Evolutionary conservation across 129 eudicot species (phyloP).

Genomic region (Solidago caesia): DNA sequence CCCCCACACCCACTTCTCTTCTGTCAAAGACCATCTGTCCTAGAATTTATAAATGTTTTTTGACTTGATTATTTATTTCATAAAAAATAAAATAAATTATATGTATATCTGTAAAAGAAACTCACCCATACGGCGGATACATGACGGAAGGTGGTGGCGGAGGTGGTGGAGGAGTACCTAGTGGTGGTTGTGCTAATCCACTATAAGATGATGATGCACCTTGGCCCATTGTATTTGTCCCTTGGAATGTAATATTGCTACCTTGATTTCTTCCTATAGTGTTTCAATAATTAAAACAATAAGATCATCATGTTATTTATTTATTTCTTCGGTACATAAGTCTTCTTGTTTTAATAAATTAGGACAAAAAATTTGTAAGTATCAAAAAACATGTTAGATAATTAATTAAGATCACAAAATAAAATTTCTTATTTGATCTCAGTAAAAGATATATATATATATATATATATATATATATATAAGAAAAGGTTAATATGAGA

Average conservation of each 20-base stretch:
- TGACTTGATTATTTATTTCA: conserved; percentile 35
- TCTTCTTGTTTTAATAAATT: not conserved
- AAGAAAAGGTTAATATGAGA: too few species aligned
- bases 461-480: too few species aligned
- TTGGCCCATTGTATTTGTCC: conserved; percentile 37
- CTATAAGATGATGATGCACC: conserved; percentile 64
- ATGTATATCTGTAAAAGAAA: not conserved
- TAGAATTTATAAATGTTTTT: conserved; percentile 28
- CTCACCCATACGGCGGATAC: conserved; percentile 93
- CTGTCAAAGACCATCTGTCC: conserved; percentile 41
- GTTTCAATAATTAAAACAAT: not conserved
- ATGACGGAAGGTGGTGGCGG: conserved; percentile 65
- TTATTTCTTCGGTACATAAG: conserved; percentile 14
- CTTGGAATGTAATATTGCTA: conserved; percentile 46
- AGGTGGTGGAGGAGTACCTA: conserved; percentile 58
- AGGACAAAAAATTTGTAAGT: not conserved
- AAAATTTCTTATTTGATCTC: not conserved
- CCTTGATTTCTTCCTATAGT: conserved; percentile 55
- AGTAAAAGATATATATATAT: too few species aligned
- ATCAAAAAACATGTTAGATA: conserved; percentile 1
- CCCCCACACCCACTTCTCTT: conserved; percentile 42
- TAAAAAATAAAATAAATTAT: not conserved
- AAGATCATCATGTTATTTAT: not conserved
- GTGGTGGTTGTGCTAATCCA: conserved; percentile 53
- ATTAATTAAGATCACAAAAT: too few species aligned